Percentiles rank a stretch among this genome's conserved stretches.
These are phyloP conservation scores for Lactuca saligna DNA, from an alignment of 129 eudicot genomes.

Conservation along the genomic window DNA sequence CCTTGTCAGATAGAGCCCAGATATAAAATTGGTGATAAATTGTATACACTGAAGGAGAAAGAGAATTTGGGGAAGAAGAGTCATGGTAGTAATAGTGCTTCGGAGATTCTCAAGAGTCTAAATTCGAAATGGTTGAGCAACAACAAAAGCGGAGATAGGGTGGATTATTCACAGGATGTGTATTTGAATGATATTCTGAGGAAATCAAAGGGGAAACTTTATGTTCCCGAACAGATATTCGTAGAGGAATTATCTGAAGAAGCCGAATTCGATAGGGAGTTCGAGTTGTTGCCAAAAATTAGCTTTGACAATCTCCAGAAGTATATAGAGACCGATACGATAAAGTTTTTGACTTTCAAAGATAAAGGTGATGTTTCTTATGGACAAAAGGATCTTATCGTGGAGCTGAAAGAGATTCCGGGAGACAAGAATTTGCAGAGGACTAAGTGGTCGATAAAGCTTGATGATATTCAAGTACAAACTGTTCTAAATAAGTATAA, in stretches of 20 bases:
- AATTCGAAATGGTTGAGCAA: slow-evolving; percentile 36
- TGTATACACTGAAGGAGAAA: slow-evolving; percentile 66
- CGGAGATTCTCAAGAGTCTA: slow-evolving; percentile 41
- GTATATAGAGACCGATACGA: slow-evolving; percentile 45
- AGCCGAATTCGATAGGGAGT: slow-evolving; percentile 55
- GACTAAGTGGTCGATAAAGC: slow-evolving; percentile 77
- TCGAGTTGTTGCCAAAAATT: slow-evolving; percentile 60
- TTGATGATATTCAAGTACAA: slow-evolving; percentile 48
- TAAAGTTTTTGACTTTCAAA: slow-evolving; percentile 58
- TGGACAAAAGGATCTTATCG: slow-evolving; percentile 53
- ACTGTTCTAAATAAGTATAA: slow-evolving; percentile 52
- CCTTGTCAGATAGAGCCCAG: slow-evolving; percentile 87
- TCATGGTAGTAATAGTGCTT: slow-evolving; percentile 29
- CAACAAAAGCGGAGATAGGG: slow-evolving; percentile 31
- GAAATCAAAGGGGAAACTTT: slow-evolving; percentile 82
- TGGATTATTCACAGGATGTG: slow-evolving; percentile 42
- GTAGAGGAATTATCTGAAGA: slow-evolving; percentile 65
- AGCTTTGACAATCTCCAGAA: slow-evolving; percentile 54
- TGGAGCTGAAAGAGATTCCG: slow-evolving; percentile 77
- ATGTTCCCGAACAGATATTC: slow-evolving; percentile 89
- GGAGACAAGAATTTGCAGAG: slow-evolving; percentile 77
- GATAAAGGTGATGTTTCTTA: slow-evolving; percentile 39
- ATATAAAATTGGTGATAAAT: slow-evolving; percentile 55
- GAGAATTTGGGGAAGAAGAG: slow-evolving; percentile 37
- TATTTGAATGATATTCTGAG: slow-evolving; percentile 81